Evolutionary conservation across 1,284 basidiomycete species (phyloP).

Genomic region (Cystobasidiaceae sp.): DNA sequence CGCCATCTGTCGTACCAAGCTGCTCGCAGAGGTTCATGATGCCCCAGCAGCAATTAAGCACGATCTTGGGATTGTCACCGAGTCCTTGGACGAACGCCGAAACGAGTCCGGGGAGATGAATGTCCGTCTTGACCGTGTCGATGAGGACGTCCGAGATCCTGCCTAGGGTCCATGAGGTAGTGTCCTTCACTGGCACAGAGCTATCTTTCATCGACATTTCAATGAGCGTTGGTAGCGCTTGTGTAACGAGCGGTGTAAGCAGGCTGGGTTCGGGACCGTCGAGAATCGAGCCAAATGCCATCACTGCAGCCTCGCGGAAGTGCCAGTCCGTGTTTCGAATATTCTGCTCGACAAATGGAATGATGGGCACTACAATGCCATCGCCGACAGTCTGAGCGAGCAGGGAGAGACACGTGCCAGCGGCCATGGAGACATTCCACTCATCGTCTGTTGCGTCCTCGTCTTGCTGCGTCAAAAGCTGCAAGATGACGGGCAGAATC

Average conservation of each 20-base stretch:
- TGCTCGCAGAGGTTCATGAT: conserved; percentile 92
- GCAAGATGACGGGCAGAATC: conserved; percentile 85
- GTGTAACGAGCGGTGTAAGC: conserved; percentile 84
- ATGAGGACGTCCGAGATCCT: conserved; percentile 89
- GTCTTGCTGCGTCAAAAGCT: conserved; percentile 84
- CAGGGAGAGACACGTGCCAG: conserved; percentile 84
- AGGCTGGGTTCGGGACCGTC: conserved; percentile 86
- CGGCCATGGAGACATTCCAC: conserved; percentile 98
- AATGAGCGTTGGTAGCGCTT: conserved; percentile 89
- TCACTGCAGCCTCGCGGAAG: conserved; percentile 90
- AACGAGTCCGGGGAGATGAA: conserved; percentile 78
- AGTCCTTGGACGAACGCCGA: conserved; percentile 77
- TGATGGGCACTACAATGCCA: conserved; percentile 81
- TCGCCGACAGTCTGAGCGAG: conserved; percentile 89
- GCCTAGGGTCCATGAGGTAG: conserved; percentile 95
- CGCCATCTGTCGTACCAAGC: conserved; percentile 54
- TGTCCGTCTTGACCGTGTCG: conserved; percentile 78
- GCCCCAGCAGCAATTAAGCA: conserved; percentile 93
- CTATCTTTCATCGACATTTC: conserved; percentile 82
- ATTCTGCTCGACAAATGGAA: conserved; percentile 96
- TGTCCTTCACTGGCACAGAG: conserved; percentile 87
- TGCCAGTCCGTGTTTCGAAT: conserved; percentile 90
- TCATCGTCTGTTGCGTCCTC: conserved; percentile 98
- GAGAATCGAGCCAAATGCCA: conserved; percentile 96
- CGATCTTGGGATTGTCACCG: conserved; percentile 70